These are phyloP conservation scores for Seminavis robusta DNA, from an alignment of 108 stramenopile genomes.

Conservation along the genomic window DNA sequence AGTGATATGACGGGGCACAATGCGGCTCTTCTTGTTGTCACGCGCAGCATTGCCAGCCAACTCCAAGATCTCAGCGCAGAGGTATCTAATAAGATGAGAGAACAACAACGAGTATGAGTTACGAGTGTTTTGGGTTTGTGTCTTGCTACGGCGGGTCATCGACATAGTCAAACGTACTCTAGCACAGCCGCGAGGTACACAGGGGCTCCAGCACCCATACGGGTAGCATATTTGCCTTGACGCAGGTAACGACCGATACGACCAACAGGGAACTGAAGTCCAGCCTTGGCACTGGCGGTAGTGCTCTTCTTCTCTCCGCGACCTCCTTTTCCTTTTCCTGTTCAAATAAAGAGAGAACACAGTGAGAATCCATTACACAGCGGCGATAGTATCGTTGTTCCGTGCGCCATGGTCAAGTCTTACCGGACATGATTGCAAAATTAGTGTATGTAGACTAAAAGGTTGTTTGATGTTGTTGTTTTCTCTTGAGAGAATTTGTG, in stretches of 20 bases:
- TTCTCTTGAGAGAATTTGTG: too few species aligned
- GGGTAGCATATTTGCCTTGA: constrained; percentile 91
- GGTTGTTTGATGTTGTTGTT: too few species aligned
- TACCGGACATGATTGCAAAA: constrained; percentile 41
- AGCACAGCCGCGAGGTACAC: constrained; percentile 95
- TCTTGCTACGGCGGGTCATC: too few species aligned
- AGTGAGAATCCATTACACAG: too few species aligned
- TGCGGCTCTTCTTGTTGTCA: constrained; percentile 89
- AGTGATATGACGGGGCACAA: constrained; percentile 86
- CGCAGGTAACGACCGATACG: constrained; percentile 94
- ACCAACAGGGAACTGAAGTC: constrained; percentile 96
- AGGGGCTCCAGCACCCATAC: constrained; percentile 93
- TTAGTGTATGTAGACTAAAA: neutral
- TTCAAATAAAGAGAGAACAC: too few species aligned
- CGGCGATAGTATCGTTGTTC: too few species aligned
- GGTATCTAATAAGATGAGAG: constrained; percentile 45
- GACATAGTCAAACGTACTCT: constrained; percentile 93
- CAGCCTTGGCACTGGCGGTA: constrained; percentile 88
- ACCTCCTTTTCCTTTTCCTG: constrained; percentile 62
- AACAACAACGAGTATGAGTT: constrained; percentile 76
- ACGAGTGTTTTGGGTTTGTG: constrained; percentile 81
- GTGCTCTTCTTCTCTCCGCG: constrained; percentile 89
- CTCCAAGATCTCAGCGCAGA: constrained; percentile 86
- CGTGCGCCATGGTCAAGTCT: too few species aligned
- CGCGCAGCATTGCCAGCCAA: constrained; percentile 87